Conservation (phyloP, 2,329 filamentous ascomycete species). For the Aureobasidium sp. region DNA sequence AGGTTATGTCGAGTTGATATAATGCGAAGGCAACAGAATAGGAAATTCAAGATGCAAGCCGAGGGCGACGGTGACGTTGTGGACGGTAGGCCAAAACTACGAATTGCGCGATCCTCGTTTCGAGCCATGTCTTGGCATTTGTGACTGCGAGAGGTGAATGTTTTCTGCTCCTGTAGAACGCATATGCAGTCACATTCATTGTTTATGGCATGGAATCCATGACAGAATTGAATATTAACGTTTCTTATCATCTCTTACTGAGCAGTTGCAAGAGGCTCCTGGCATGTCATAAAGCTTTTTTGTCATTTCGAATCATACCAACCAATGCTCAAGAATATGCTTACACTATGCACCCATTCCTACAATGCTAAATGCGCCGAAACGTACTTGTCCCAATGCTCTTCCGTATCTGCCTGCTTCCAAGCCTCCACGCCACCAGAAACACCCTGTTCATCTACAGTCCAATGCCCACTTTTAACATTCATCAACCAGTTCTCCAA, state of each 20-base stretch:
- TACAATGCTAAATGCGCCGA: conserved; percentile 7
- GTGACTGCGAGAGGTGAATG: neutral
- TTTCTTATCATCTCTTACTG: too few species aligned
- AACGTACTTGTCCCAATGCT: conserved; percentile 23
- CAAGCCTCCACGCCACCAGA: conserved; percentile 27
- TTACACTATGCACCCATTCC: neutral
- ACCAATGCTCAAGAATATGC: neutral
- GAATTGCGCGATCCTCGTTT: neutral
- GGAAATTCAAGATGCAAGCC: neutral
- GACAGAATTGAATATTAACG: too few species aligned
- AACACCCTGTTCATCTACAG: conserved; percentile 27
- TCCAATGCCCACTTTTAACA: conserved; percentile 29
- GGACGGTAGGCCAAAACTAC: neutral
- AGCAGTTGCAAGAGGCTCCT: too few species aligned
- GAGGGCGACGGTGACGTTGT: neutral
- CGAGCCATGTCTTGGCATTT: neutral
- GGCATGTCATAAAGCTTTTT: too few species aligned
- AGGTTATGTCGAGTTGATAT: neutral
- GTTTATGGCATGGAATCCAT: too few species aligned
- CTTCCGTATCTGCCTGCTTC: conserved; percentile 28
- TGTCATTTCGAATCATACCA: too few species aligned
- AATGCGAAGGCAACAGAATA: neutral
- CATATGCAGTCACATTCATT: too few species aligned
- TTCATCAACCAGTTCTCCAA: conserved; percentile 29
- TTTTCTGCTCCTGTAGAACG: neutral